A percentile compares a stretch with the other conserved stretches of the same genome.
Conservation (phyloP, 106 monocot species). For the Phalaenopsis equestris region DNA sequence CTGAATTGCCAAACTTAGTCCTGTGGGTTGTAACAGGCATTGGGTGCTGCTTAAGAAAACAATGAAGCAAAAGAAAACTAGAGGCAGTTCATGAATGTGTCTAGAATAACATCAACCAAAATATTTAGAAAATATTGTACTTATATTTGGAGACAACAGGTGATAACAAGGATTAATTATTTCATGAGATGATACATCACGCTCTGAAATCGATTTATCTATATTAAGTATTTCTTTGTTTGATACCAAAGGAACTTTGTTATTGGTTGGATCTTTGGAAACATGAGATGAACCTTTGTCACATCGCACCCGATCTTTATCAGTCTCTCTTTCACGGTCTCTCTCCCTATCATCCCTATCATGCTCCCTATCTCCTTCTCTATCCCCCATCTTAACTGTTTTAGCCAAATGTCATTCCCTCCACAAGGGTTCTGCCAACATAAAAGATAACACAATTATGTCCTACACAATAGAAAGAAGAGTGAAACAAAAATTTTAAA, state of each 20-base stretch:
- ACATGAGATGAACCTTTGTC: conserved; percentile 20
- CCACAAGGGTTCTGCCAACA: no score
- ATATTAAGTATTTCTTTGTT: conserved; percentile 34
- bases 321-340: conserved; percentile 48
- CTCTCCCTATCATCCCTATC: conserved; percentile 28
- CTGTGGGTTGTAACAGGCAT: conserved; percentile 77
- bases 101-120: not conserved
- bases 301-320: conserved; percentile 37
- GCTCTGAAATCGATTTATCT: conserved; percentile 79
- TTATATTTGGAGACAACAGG: conserved; percentile 81
- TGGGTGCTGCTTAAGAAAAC: conserved; percentile 46
- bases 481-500: no score
- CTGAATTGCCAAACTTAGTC: conserved; percentile 59
- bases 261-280: conserved; percentile 32
- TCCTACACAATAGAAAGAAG: no score
- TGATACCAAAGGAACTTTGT: conserved; percentile 29
- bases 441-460: no score
- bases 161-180: conserved; percentile 91
- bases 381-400: conserved; percentile 28
- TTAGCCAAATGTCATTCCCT: no score
- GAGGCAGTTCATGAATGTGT: not conserved
- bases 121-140: conserved; percentile 2
- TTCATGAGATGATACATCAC: conserved; percentile 80
- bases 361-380: conserved; percentile 24
- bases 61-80: conserved; percentile 13